A percentile compares a stretch with the other conserved stretches of the same genome.
These are phyloP conservation scores for Taiozyma sp. DNA, from an alignment of 1,139 yeast genomes.

Conservation along the genomic window DNA sequence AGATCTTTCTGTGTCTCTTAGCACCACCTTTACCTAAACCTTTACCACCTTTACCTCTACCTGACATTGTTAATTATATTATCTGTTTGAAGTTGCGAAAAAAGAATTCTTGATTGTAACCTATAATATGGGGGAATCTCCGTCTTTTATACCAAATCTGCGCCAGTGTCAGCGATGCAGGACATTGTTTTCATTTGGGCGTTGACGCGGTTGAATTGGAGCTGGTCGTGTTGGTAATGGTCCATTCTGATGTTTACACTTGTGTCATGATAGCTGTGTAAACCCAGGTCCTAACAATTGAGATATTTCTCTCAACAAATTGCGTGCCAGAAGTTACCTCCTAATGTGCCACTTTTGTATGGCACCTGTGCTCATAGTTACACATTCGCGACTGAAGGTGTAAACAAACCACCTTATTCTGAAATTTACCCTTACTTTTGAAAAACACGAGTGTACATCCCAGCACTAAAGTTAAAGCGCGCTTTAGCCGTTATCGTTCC, in stretches of 20 bases:
- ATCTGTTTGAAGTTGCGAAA: neutral
- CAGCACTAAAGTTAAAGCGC: neutral
- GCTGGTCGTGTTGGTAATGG: neutral
- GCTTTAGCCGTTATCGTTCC: neutral
- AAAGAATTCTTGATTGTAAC: neutral
- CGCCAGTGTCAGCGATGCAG: neutral
- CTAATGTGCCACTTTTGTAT: neutral
- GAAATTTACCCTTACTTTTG: neutral
- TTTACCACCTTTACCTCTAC: conserved; percentile 99
- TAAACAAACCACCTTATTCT: neutral
- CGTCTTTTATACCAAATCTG: neutral
- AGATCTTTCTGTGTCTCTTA: conserved; percentile 98
- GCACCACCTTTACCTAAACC: conserved; percentile 99
- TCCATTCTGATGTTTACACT: neutral
- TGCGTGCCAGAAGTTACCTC: neutral
- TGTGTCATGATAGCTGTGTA: neutral
- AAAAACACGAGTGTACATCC: neutral
- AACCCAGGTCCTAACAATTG: neutral
- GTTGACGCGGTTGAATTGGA: neutral
- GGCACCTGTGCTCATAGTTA: neutral
- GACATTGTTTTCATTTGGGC: neutral
- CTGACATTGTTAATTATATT: conserved; percentile 66
- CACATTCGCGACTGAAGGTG: neutral
- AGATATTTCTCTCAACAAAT: neutral
- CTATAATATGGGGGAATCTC: neutral